Conservation (phyloP, 164 flowering plant genomes). For the Vitis amurensis region DNA sequence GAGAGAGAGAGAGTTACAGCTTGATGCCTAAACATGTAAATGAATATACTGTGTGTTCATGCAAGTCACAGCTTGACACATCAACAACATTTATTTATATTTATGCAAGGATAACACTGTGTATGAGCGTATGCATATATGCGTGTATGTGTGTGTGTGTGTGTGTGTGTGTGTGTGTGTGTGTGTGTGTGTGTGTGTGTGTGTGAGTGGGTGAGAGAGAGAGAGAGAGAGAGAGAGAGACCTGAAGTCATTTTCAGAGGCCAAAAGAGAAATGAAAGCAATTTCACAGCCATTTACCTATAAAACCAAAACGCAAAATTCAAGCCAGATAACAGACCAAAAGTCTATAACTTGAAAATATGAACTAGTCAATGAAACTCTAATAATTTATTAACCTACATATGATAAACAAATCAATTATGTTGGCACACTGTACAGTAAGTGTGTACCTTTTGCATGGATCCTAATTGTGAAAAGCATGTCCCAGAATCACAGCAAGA, state of each 20-base stretch:
- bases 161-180: accelerated
- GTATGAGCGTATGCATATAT: too few relatives aligned
- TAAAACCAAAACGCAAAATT: not conserved
- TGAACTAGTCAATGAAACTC: not conserved
- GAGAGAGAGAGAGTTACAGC: not conserved
- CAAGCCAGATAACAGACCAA: not conserved
- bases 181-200: too few relatives aligned
- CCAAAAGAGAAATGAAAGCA: slow-evolving; percentile 35
- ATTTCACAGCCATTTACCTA: slow-evolving; percentile 39
- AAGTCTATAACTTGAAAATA: not conserved
- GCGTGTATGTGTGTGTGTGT: too few relatives aligned
- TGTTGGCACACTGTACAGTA: not conserved
- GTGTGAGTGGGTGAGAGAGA: accelerated
- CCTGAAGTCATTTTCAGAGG: slow-evolving; percentile 36
- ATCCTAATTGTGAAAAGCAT: too few relatives aligned
- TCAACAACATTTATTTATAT: not conserved
- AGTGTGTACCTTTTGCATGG: not conserved
- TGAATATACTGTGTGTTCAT: not conserved
- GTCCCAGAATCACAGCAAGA: not conserved
- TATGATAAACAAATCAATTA: not conserved
- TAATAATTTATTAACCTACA: not conserved
- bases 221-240: slow-evolving; percentile 11
- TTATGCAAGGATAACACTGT: too few relatives aligned
- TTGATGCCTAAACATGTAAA: not conserved
- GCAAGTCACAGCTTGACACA: too few relatives aligned